Conservation (phyloP, 352 stramenopile species). For the Phytophthora chlamydospora region DNA sequence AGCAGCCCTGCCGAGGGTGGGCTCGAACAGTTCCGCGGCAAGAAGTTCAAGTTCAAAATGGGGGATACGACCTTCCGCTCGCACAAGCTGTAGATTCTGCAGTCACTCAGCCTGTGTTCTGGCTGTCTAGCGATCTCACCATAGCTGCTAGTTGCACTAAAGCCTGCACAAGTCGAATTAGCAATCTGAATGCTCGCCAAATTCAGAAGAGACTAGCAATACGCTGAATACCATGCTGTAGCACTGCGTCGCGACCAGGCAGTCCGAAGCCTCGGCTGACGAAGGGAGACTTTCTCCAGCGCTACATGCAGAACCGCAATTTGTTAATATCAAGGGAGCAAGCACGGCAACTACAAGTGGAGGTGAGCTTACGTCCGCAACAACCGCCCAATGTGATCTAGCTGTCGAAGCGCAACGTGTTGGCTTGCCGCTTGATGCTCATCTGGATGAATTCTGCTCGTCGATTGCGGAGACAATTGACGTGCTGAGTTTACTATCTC, state of each 20-base stretch:
- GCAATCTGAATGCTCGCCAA: too few relatives aligned
- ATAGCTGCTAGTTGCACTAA: too few relatives aligned
- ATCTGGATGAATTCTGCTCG: neutral
- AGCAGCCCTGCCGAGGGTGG: slow-evolving; percentile 41
- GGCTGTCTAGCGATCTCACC: too few relatives aligned
- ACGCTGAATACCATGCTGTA: neutral
- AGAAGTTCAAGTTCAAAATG: slow-evolving; percentile 90
- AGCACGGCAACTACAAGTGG: neutral
- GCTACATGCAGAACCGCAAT: neutral
- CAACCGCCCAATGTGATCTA: slow-evolving; percentile 11
- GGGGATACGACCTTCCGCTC: slow-evolving; percentile 78
- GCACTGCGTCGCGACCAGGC: slow-evolving; percentile 5
- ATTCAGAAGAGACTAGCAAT: too few relatives aligned
- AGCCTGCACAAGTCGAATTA: too few relatives aligned
- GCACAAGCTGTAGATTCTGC: slow-evolving; percentile 69
- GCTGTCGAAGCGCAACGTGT: neutral
- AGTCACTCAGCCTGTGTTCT: too few relatives aligned
- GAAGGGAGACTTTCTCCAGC: slow-evolving; percentile 4
- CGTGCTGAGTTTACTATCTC: neutral
- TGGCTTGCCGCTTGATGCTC: neutral
- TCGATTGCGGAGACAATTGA: neutral
- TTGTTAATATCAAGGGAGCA: neutral
- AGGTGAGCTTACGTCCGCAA: slow-evolving; percentile 6
- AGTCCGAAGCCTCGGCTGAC: neutral
- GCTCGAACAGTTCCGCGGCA: slow-evolving; percentile 81